Base-by-base conservation (phyloP, 2,329 filamentous ascomycete genomes). In the Curvularia sp. region DNA sequence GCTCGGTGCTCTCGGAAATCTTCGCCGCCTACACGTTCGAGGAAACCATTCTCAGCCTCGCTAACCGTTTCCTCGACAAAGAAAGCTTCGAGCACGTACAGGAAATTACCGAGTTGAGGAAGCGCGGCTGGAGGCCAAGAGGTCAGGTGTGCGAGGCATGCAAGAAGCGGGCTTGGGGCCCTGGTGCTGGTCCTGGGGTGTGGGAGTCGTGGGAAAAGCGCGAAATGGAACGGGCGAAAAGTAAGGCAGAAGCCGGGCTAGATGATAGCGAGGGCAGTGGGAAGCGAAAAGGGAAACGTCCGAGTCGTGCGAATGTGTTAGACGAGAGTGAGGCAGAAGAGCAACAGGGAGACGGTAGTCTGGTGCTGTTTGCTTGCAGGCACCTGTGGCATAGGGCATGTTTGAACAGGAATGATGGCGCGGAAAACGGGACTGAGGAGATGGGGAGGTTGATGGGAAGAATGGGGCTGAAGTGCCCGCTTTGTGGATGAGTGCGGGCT, bases 11-110 rank as follows among this genome's bases (percentile, higher is more conserved):
- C 1, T 83, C 87, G 0, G 95, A 93, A 12, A 94, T 99, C 55
- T 98, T 99, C 78, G 88, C 94, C 0, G 94, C 95, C 0, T 99
- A 99, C 74, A 89, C 93, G 0, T 97, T 98, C 74, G 95, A 99
- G 76, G 91, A 94, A 75, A 93, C 91, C 0, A 91, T 99, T 15
- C 84, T 99, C 20, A 84, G 86, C 1, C 85, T 99, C 3, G 92
- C 95, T 0, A 96, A 94, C 74, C 85, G 89, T 4, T 87, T 99
- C 55, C 83, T 99, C 0, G 93, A 96, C 62, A 89, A 92, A 66
- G 95, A 95, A 69, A 83, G 97, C 5, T 99, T 98, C 70, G 86
- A 90, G 41, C 89, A 91, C 63, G 92, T 99, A 35, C 83, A 88
- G 43, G 86, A 91, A 66, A 89, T 92, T 5, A 87, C 90, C 7